Base-by-base conservation (phyloP, 192 early-diverging fungal genomes). In the Coemansia sp. region DNA sequence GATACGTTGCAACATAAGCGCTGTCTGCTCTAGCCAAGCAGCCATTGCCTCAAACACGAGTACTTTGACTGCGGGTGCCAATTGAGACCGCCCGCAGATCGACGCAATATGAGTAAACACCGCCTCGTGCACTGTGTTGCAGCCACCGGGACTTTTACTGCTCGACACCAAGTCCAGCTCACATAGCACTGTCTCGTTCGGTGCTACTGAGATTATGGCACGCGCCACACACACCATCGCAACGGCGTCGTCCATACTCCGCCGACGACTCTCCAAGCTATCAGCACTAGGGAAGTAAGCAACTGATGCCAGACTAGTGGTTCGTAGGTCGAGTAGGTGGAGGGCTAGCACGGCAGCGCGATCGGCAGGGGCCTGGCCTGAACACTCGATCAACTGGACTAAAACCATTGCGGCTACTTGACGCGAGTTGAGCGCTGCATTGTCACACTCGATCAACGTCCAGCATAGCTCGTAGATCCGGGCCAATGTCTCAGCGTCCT, bases 1-100 rank as follows among this genome's bases (percentile, higher is more conserved):
- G 34, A 68, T 68, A 20, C 65, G 62, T 12, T 65, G 41, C 59
- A 89, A 71, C 24, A 82, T 73, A 61, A 66, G 77, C 2, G 84
- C 82, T 0, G 88, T 88, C 43, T 84, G 80, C 45, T 87, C 79
- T 13, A 91, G 80, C 89, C 91, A 92, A 22, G 85, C 76, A 5
- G 87, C 87, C 87, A 92, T 87, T 3, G 89, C 84, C 65, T 92
- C 91, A 72, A 92, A 92, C 11, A 89, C 89, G 9, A 89, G 70
- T 0, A 90, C 83, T 68, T 91, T 92, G 61, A 82, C 85, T 22
- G 84, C 86, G 7, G 88, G 82, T n/a, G 88, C 87, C 20, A 87
- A 71, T 47, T 86, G 81, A n/a, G 86, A 84, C 15, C 82, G 84
- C 4, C 82, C 85, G 39, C 91, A 92, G 8, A 92, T 75, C 5